Evolutionary conservation across 2,329 filamentous ascomycete species (phyloP).

Genomic region (Aspergillus carbonarius): DNA sequence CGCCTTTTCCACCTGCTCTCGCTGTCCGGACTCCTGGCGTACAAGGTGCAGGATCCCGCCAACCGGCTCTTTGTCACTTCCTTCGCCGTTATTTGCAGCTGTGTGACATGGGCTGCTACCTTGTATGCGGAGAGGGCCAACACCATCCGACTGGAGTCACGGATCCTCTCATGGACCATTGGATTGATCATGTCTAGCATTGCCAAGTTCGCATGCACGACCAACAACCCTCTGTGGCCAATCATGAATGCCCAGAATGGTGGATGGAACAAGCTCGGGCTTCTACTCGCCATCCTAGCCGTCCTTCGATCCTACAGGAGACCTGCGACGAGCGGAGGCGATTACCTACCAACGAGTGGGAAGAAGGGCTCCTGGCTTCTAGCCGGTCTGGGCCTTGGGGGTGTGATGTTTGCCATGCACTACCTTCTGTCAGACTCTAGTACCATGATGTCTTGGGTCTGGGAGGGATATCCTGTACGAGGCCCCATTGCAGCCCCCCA

Average conservation of each 20-base stretch:
- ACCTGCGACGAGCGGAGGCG: slow-evolving; percentile 52
- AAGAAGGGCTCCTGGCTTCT: slow-evolving; percentile 67
- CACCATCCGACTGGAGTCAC: slow-evolving; percentile 73
- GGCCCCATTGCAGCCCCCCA: slow-evolving; percentile 89
- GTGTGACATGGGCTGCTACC: slow-evolving; percentile 79
- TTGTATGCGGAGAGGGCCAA: slow-evolving; percentile 76
- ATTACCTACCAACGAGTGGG: slow-evolving; percentile 52
- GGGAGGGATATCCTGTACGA: slow-evolving; percentile 90
- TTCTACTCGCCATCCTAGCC: slow-evolving; percentile 73
- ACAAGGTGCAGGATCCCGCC: slow-evolving; percentile 69
- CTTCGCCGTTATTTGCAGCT: slow-evolving; percentile 76
- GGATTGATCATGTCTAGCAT: slow-evolving; percentile 83
- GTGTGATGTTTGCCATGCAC: slow-evolving; percentile 84
- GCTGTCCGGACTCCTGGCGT: slow-evolving; percentile 75
- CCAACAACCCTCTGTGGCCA: slow-evolving; percentile 97
- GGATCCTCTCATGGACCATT: slow-evolving; percentile 74
- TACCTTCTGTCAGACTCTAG: slow-evolving; percentile 94
- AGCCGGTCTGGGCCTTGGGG: slow-evolving; percentile 75
- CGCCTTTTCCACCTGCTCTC: slow-evolving; percentile 73
- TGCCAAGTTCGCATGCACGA: slow-evolving; percentile 88
- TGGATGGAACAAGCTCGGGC: slow-evolving; percentile 83
- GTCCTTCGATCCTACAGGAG: slow-evolving; percentile 72
- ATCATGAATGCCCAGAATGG: slow-evolving; percentile 87
- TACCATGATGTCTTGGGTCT: slow-evolving; percentile 98
- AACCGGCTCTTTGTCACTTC: slow-evolving; percentile 76